phyloP scores from a whole-genome alignment of 2,329 filamentous ascomycete species.

The Chaetomium sp. region DNA sequence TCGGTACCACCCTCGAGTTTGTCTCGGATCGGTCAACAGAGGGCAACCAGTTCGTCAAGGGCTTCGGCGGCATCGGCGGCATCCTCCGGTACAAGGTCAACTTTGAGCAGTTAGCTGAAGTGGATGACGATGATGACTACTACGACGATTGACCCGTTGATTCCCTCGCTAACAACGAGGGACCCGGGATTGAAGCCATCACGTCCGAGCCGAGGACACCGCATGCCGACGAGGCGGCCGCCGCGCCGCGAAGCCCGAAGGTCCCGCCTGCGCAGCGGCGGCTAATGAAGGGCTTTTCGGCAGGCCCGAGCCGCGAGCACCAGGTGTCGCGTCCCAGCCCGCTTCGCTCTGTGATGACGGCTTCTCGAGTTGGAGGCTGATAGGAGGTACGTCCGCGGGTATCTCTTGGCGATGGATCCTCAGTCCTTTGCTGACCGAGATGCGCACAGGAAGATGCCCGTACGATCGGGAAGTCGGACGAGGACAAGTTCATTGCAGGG shows the following conservation, averaged over 20 bases:
- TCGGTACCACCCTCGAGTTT: slow-evolving; percentile 93
- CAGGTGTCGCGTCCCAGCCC: slow-evolving; percentile 65
- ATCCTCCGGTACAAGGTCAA: slow-evolving; percentile 99
- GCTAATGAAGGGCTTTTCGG: slow-evolving; percentile 50
- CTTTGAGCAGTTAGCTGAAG: slow-evolving; percentile 96
- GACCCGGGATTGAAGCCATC: slow-evolving; percentile 66
- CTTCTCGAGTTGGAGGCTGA: slow-evolving; percentile 52
- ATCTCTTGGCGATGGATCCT: not conserved
- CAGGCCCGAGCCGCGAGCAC: slow-evolving; percentile 49
- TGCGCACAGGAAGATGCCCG: slow-evolving; percentile 31
- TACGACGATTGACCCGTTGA: slow-evolving; percentile 90
- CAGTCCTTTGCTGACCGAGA: slow-evolving; percentile 14
- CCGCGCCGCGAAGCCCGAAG: slow-evolving; percentile 44
- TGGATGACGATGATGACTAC: slow-evolving; percentile 88
- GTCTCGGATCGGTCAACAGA: slow-evolving; percentile 97
- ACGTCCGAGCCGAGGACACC: slow-evolving; percentile 38
- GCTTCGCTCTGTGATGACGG: slow-evolving; percentile 69
- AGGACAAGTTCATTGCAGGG: slow-evolving; percentile 34
- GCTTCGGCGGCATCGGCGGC: slow-evolving; percentile 96
- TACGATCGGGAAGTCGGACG: slow-evolving; percentile 34
- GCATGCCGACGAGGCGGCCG: slow-evolving; percentile 45
- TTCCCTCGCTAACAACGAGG: slow-evolving; percentile 87
- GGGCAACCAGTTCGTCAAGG: slow-evolving; percentile 99
- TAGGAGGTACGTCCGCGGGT: slow-evolving; percentile 7
- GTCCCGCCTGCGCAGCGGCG: slow-evolving; percentile 47